Evolutionary conservation across 2,329 filamentous ascomycete genomes (phyloP).

Genomic region (Rhinocladiella mackenziei): DNA sequence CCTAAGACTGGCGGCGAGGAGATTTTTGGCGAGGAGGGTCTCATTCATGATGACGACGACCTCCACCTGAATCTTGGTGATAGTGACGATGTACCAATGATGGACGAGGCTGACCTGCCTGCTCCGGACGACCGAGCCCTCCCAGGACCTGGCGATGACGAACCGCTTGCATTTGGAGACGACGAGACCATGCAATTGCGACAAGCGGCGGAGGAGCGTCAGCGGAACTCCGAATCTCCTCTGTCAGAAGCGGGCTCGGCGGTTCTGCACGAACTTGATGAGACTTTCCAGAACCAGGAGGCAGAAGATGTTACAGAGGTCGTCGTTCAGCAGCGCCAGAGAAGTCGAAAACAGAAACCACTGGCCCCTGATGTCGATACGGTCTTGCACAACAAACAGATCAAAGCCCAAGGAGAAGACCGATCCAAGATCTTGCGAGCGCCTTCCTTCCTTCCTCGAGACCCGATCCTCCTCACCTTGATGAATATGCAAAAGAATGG

Average conservation of each 20-base stretch:
- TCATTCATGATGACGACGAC: constrained; percentile 52
- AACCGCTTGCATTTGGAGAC: constrained; percentile 35
- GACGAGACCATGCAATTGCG: constrained; percentile 49
- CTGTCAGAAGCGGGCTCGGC: constrained; percentile 52
- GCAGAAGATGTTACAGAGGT: constrained; percentile 48
- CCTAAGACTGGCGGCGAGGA: constrained; percentile 66
- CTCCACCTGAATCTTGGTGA: constrained; percentile 51
- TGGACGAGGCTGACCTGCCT: constrained; percentile 40
- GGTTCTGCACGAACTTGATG: constrained; percentile 60
- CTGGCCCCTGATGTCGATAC: constrained; percentile 78
- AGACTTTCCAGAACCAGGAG: constrained; percentile 55
- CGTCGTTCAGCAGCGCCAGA: constrained; percentile 62
- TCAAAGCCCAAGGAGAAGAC: constrained; percentile 82
- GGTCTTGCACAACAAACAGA: constrained; percentile 68
- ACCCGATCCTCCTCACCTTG: constrained; percentile 79
- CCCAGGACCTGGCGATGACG: constrained; percentile 52
- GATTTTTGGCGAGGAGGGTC: constrained; percentile 48
- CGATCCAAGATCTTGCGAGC: constrained; percentile 81
- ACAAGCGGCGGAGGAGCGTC: constrained; percentile 33
- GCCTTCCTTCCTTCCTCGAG: constrained; percentile 76
- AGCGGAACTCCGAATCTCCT: constrained; percentile 50
- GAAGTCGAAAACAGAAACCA: constrained; percentile 74
- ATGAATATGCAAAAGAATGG: constrained; percentile 90
- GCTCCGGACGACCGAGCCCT: constrained; percentile 57
- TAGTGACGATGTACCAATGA: constrained; percentile 44